A percentile compares a stretch with the other conserved stretches of the same genome.
Conservation (phyloP, 306 rosid species). For the Ormosia semicastrata region DNA sequence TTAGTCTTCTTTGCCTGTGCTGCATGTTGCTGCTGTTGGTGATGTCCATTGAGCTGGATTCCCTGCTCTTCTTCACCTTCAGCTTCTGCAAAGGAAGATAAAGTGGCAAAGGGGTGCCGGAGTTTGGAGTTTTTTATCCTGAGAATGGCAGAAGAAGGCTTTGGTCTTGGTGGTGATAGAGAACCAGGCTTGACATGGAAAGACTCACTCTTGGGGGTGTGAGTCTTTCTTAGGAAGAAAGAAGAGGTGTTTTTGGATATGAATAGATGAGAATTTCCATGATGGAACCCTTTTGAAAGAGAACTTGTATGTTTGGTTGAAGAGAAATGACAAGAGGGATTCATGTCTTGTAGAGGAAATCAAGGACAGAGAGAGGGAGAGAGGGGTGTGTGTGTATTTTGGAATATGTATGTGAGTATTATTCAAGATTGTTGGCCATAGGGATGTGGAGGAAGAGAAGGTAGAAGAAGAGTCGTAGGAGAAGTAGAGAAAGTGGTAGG, state of each 20-base stretch:
- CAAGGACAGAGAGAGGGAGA: neutral
- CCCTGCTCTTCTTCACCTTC: slow-evolving; percentile 44
- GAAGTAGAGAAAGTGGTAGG: neutral
- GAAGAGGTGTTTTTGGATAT: slow-evolving; percentile 22
- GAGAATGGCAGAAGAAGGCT: slow-evolving; percentile 17
- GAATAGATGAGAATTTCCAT: slow-evolving; percentile 29
- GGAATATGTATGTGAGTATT: slow-evolving; percentile 42
- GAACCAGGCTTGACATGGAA: slow-evolving; percentile 28
- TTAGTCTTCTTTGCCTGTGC: neutral
- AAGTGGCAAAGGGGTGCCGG: slow-evolving; percentile 57
- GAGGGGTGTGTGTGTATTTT: neutral
- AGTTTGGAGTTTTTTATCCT: slow-evolving; percentile 38
- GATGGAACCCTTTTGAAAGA: slow-evolving; percentile 16
- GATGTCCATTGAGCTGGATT: slow-evolving; percentile 25
- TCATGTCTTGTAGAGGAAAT: slow-evolving; percentile 42
- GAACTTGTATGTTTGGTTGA: slow-evolving; percentile 44
- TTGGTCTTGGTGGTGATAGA: neutral
- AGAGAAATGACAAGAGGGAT: slow-evolving; percentile 55
- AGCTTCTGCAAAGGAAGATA: slow-evolving; percentile 78
- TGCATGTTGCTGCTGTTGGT: slow-evolving; percentile 4
- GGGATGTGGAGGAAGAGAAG: slow-evolving; percentile 37
- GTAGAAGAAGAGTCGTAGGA: neutral
- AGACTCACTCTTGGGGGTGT: neutral
- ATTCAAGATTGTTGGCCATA: slow-evolving; percentile 52
- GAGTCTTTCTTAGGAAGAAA: slow-evolving; percentile 5